Conservation (phyloP, 2,329 filamentous ascomycete species). For the Penicillium sp. region DNA sequence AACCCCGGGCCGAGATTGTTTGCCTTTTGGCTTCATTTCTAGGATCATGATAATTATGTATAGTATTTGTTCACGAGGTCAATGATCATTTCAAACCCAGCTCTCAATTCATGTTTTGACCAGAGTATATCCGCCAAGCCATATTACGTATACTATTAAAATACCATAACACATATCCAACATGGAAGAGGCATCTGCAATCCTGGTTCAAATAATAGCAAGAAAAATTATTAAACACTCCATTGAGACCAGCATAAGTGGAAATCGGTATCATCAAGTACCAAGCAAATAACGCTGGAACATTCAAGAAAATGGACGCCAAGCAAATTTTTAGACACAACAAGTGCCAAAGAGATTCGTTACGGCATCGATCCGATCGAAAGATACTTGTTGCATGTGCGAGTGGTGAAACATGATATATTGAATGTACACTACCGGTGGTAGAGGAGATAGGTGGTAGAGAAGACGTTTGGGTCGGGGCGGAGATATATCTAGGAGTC, state of each 20-base stretch:
- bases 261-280: not conserved
- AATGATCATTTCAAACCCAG: too few relatives aligned
- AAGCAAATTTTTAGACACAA: not conserved
- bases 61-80: too few relatives aligned
- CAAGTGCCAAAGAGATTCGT: constrained; percentile 22
- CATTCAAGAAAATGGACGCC: not conserved
- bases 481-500: constrained; percentile 9
- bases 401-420: not conserved
- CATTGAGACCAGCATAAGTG: not conserved
- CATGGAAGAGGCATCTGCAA: too few relatives aligned
- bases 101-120: too few relatives aligned
- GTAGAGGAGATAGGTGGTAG: constrained; percentile 1
- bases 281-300: not conserved
- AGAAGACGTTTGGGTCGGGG: not conserved
- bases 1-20: not conserved
- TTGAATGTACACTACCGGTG: not conserved
- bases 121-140: too few relatives aligned
- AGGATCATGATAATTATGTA: too few relatives aligned
- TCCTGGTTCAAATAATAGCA: not conserved
- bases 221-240: not conserved
- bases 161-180: too few relatives aligned
- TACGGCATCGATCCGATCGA: constrained; percentile 12
- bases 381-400: not conserved
- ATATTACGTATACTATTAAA: too few relatives aligned
- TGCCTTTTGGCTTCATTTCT: too few relatives aligned